phyloP scores from a whole-genome alignment of 768 basidiomycete species.

The Tricholoma terreum region DNA sequence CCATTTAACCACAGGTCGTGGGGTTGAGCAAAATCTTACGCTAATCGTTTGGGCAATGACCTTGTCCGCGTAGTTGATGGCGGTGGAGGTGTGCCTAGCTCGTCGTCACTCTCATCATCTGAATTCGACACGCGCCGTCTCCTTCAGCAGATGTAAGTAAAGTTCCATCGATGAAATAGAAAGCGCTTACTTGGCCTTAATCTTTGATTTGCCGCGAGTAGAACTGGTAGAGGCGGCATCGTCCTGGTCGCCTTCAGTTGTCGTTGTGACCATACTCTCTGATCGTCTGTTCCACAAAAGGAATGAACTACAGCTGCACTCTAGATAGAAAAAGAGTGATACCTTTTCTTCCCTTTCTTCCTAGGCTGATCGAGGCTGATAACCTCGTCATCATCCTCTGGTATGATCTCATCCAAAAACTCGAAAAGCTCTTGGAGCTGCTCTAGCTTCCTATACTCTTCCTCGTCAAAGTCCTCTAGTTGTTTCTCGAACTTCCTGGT shows the following conservation, averaged over 20 bases:
- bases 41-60: constrained; percentile 54
- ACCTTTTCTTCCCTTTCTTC: constrained; percentile 51
- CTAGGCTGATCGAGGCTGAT: constrained; percentile 36
- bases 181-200: constrained; percentile 40
- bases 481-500: constrained; percentile 71
- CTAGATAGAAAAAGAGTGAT: not conserved
- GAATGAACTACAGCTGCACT: constrained; percentile 1
- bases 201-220: constrained; percentile 29
- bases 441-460: constrained; percentile 63
- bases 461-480: constrained; percentile 69
- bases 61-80: constrained; percentile 42
- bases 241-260: constrained; percentile 33
- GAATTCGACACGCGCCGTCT: constrained; percentile 54
- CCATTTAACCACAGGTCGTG: not conserved
- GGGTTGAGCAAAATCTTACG: constrained; percentile 36
- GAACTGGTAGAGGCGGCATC: constrained; percentile 32
- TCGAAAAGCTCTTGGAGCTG: constrained; percentile 62
- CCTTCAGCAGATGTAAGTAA: constrained; percentile 28
- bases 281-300: constrained; percentile 45
- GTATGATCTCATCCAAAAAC: constrained; percentile 70
- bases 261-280: constrained; percentile 49
- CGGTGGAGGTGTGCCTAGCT: constrained; percentile 31
- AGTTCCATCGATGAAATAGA: not conserved
- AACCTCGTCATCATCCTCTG: constrained; percentile 60
- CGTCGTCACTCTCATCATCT: constrained; percentile 42